These are phyloP conservation scores for Suillus weaverae DNA, from an alignment of 768 basidiomycete genomes.

Conservation along the genomic window DNA sequence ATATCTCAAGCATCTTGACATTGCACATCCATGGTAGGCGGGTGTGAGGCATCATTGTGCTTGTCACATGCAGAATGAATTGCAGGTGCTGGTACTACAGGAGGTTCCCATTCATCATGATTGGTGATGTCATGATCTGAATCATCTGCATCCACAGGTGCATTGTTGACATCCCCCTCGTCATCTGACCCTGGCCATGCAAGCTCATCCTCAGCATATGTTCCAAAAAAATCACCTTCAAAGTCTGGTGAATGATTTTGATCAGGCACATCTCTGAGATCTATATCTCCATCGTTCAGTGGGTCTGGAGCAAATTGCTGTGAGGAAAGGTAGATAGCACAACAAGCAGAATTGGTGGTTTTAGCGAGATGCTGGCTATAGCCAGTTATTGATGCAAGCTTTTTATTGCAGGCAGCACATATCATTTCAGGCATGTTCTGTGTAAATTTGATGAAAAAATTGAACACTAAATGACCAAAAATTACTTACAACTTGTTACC, in stretches of 20 bases:
- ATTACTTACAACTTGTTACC: neutral
- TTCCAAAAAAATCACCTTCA: neutral
- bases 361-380: conserved; percentile 6
- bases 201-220: neutral
- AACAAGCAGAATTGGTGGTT: conserved; percentile 1
- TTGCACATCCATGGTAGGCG: neutral
- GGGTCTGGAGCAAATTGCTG: neutral
- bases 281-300: neutral
- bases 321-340: neutral
- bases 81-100: neutral
- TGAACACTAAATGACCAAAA: neutral
- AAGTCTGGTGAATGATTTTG: neutral
- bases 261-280: neutral
- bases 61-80: too few relatives aligned
- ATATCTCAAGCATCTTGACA: neutral
- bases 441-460: neutral
- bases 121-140: neutral
- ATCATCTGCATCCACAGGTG: neutral
- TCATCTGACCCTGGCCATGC: neutral
- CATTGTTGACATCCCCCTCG: neutral
- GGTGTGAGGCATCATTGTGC: neutral
- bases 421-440: neutral
- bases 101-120: neutral
- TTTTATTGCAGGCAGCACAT: neutral
- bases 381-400: neutral